Evolutionary conservation across 2,329 filamentous ascomycete species (phyloP).

Genomic region (Aureobasidium sp.): DNA sequence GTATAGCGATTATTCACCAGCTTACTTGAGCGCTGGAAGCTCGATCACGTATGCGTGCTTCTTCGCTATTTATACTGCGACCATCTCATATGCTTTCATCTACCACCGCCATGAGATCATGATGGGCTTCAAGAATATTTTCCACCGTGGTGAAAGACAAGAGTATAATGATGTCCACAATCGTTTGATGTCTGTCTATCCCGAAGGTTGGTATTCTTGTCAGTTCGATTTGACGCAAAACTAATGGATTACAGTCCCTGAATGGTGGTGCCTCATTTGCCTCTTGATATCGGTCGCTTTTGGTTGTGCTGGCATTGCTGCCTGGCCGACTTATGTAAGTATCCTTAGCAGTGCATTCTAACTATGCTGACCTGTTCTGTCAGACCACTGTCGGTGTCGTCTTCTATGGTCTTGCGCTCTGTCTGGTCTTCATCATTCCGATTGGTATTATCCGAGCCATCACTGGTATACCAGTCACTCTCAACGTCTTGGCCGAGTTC

Average conservation of each 20-base stretch:
- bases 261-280: conserved; percentile 1
- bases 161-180: not conserved
- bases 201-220: not conserved
- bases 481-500: conserved; percentile 5
- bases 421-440: not conserved
- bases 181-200: conserved; percentile 3
- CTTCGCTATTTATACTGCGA: conserved; percentile 1
- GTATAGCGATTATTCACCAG: not conserved
- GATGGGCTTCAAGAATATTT: not conserved
- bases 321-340: conserved; percentile 1
- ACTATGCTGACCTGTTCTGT: not conserved
- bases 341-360: not conserved
- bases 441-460: conserved; percentile 2
- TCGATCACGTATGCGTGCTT: not conserved
- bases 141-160: not conserved
- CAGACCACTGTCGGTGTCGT: not conserved
- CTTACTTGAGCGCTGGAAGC: not conserved
- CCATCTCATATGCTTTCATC: not conserved
- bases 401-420: conserved; percentile 6
- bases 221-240: not conserved
- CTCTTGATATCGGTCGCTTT: not conserved
- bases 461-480: not conserved
- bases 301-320: conserved; percentile 1
- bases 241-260: not conserved
- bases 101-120: conserved; percentile 8